Percentiles rank a stretch among this genome's conserved stretches.
Evolutionary conservation across 176 grass and related monocot genomes (phyloP).

Genomic region (Avena eriantha): DNA sequence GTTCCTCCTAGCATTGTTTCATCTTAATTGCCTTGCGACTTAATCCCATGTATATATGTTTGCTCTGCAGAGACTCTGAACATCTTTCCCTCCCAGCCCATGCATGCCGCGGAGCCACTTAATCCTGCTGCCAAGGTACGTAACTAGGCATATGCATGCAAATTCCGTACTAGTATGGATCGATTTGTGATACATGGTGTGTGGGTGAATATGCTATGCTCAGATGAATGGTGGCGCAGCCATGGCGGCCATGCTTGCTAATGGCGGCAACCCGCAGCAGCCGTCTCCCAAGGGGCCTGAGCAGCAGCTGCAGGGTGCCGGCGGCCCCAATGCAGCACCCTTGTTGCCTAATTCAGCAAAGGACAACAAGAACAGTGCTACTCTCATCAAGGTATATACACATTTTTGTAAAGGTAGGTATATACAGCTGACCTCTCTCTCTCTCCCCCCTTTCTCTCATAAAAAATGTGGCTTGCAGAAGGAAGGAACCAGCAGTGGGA

Average conservation of each 20-base stretch:
- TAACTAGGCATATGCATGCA: neutral
- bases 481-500: conserved; percentile 63
- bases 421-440: neutral
- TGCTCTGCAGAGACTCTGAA: conserved; percentile 80
- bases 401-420: neutral
- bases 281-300: conserved; percentile 46
- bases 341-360: conserved; percentile 34
- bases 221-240: conserved; percentile 35
- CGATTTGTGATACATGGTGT: neutral
- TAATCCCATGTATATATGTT: neutral
- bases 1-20: no score
- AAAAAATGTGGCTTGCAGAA: conserved; percentile 52
- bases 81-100: conserved; percentile 90
- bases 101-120: conserved; percentile 58
- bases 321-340: conserved; percentile 20
- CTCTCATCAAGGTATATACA: conserved; percentile 48
- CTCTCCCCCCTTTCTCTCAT: neutral
- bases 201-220: neutral
- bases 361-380: conserved; percentile 37
- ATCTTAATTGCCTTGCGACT: neutral
- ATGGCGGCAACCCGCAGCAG: conserved; percentile 43
- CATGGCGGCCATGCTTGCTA: conserved; percentile 55
- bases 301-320: conserved; percentile 30
- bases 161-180: neutral
- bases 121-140: conserved; percentile 57